Evolutionary conservation across 2,329 filamentous ascomycete species (phyloP), one percentile per base, ranked within the genome.

Genomic region (Corinectria fuckeliana): DNA sequence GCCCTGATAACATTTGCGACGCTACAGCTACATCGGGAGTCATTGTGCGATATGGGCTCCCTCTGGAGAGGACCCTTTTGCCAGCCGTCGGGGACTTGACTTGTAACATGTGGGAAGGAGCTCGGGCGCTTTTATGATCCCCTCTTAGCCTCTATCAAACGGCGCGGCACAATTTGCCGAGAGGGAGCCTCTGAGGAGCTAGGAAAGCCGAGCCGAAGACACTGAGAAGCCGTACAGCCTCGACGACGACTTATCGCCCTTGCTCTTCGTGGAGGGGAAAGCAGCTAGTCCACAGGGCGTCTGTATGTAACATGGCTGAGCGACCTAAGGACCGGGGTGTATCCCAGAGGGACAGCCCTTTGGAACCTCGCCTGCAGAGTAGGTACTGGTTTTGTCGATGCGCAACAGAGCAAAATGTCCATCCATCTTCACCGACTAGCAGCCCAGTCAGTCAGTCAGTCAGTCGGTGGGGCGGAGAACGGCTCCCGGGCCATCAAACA

Each of bases 201-300:
- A 21, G 30, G 48, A 14, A 34, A 34, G n/a, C 10, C 25, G 18
- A 26, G 9, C 36, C 26, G 32, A 16, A 26, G 16, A n/a, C 26
- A 16, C 20, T 7, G 25, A 41, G 20, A 20, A 48, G 18, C n/a
- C 28, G 42, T n/a, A 55, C 38, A 36, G 34, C n/a, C 20, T 36
- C 32, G 32, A 25, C 48, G 14, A 38, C 47, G 47, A 28, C 30
- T 14, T 14, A 32, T 9, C 30, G 10, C 32, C n/a, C 32, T 32
- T 42, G 51, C 57, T 44, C 44, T 45, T 63, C 63, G 62, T 58
- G 52, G 56, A 62, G 51, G 47, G 44, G 51, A 50, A 55, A 61
- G 25, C 48, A 38, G 52, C 55, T 58, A 52, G 28, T 56, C 64
- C 61, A 63, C 64, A 51, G 20, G 47, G 42, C 26, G 41, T 49